Conservation (phyloP, 441 rosid genomes). For the Eutrema salsugineum region DNA sequence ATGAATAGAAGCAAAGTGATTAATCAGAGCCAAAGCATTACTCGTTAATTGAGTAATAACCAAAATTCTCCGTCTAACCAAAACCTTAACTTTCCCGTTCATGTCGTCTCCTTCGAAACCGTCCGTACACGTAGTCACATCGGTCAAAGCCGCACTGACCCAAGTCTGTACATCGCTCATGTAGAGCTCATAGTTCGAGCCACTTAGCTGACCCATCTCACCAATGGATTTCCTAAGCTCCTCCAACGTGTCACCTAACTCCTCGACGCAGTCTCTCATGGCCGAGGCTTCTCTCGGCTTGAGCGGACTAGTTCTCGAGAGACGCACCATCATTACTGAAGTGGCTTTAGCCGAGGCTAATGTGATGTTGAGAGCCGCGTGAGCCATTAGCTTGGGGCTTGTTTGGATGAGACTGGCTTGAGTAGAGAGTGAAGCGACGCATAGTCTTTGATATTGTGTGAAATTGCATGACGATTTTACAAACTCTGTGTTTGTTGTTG, state of each 20-base stretch:
- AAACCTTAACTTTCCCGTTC: conserved; percentile 44
- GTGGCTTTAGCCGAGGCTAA: conserved; percentile 46
- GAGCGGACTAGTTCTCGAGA: conserved; percentile 42
- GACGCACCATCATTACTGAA: conserved; percentile 39
- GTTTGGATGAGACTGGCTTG: conserved; percentile 55
- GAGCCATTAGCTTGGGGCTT: conserved; percentile 67
- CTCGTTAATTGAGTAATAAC: conserved; percentile 62
- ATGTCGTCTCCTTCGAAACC: conserved; percentile 46
- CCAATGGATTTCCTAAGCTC: conserved; percentile 52
- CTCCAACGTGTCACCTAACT: conserved; percentile 50
- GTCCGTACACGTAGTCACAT: conserved; percentile 65
- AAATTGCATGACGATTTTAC: conserved; percentile 59
- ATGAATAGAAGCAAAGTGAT: conserved; percentile 51
- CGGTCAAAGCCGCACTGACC: conserved; percentile 76
- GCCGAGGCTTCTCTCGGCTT: conserved; percentile 47
- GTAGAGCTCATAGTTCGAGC: conserved; percentile 35
- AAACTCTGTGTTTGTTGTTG: conserved; percentile 44
- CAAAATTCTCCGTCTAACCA: conserved; percentile 43
- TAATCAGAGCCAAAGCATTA: conserved; percentile 73
- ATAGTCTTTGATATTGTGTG: conserved; percentile 65
- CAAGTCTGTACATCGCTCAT: conserved; percentile 65
- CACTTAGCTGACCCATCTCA: conserved; percentile 44
- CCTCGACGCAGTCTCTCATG: conserved; percentile 71
- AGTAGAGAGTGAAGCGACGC: conserved; percentile 52
- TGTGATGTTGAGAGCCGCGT: conserved; percentile 65